These are phyloP conservation scores for Colletotrichum shisoi DNA, from an alignment of 2,329 filamentous ascomycete genomes.

Conservation along the genomic window DNA sequence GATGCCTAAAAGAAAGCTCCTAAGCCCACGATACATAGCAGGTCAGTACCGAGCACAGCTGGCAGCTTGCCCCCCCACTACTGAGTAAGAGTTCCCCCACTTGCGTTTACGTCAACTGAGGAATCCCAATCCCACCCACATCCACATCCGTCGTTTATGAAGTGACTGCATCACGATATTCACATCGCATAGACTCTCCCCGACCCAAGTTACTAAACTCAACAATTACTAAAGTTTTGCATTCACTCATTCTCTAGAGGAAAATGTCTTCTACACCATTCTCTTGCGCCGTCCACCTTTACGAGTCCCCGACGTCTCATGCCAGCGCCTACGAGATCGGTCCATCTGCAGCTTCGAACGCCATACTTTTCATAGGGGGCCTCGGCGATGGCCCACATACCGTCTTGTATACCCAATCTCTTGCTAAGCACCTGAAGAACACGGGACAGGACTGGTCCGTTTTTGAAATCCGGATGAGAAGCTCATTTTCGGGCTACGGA, in stretches of 20 bases:
- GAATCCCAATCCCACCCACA: neutral
- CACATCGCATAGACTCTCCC: neutral
- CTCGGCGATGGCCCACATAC: slow-evolving; percentile 74
- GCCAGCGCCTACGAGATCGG: slow-evolving; percentile 60
- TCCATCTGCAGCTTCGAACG: slow-evolving; percentile 57
- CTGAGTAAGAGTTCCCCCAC: neutral
- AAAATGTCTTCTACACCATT: slow-evolving; percentile 23
- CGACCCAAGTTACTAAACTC: neutral
- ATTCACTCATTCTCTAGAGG: too few relatives aligned
- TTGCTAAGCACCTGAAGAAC: slow-evolving; percentile 56
- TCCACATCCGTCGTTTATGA: neutral
- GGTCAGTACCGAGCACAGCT: neutral
- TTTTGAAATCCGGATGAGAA: slow-evolving; percentile 65
- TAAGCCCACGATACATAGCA: slow-evolving; percentile 7
- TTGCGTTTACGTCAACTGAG: slow-evolving; percentile 13
- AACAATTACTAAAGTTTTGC: neutral
- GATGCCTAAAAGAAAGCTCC: neutral
- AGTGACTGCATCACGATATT: neutral
- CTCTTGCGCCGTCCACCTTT: slow-evolving; percentile 57
- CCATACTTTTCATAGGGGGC: slow-evolving; percentile 74
- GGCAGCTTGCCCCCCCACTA: neutral
- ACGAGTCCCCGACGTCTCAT: slow-evolving; percentile 51
- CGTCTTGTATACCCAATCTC: slow-evolving; percentile 62
- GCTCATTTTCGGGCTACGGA: slow-evolving; percentile 63
- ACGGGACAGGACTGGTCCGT: slow-evolving; percentile 58